Evolutionary conservation across 2,329 filamentous ascomycete genomes (phyloP).

Genomic region (Pezicula neosporulosa): DNA sequence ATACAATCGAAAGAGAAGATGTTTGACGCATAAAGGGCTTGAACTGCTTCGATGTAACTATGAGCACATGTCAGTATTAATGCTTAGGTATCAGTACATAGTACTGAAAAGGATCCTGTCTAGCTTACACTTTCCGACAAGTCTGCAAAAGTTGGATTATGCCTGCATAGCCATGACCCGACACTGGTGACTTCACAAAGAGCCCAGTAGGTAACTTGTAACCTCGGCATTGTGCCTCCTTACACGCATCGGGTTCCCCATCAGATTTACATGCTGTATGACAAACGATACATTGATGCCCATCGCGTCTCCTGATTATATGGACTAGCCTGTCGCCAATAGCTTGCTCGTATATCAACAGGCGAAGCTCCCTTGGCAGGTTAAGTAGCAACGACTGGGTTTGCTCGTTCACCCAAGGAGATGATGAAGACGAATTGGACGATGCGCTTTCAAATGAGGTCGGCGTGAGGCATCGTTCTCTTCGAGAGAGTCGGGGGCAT

Average conservation of each 20-base stretch:
- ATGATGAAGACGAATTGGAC: background rate
- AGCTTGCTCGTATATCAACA: slow-evolving; percentile 13
- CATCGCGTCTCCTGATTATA: slow-evolving; percentile 10
- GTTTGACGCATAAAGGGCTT: too few relatives aligned
- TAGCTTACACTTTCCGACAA: slow-evolving; percentile 18
- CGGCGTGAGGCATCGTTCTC: slow-evolving; percentile 9
- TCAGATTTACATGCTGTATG: slow-evolving; percentile 9
- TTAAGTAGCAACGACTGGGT: slow-evolving; percentile 7
- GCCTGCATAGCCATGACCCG: background rate
- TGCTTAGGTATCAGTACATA: background rate
- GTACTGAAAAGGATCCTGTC: background rate
- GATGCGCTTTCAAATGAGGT: background rate
- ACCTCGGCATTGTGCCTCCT: slow-evolving; percentile 10
- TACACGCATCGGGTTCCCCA: slow-evolving; percentile 6
- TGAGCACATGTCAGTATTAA: too few relatives aligned
- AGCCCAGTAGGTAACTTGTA: slow-evolving; percentile 13
- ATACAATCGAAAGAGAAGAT: too few relatives aligned
- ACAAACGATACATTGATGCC: slow-evolving; percentile 2
- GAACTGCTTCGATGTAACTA: too few relatives aligned
- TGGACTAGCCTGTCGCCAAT: slow-evolving; percentile 13
- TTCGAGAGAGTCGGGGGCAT: slow-evolving; percentile 1
- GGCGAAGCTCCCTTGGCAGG: slow-evolving; percentile 8
- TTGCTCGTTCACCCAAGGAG: slow-evolving; percentile 3
- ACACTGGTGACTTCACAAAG: background rate
- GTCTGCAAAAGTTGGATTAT: slow-evolving; percentile 14